Base-by-base conservation (phyloP, 352 stramenopile genomes). In the Pythium dissimile region DNA sequence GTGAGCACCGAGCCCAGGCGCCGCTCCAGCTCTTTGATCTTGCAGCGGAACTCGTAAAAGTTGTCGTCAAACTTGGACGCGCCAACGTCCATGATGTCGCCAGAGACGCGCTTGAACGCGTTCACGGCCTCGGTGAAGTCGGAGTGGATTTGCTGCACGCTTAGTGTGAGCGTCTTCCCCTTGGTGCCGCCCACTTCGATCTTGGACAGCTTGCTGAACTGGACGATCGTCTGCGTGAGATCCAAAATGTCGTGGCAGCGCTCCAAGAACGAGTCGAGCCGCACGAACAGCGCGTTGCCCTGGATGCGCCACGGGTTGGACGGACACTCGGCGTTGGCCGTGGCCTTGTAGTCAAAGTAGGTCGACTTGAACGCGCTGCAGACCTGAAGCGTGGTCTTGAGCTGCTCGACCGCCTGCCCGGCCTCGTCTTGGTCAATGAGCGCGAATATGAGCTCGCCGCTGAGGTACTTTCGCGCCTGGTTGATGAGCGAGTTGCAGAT, bases 301-400 rank as follows among this genome's bases (percentile, higher is more conserved):
- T 99, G 94, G 58, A 99, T 98, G 16, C 93, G 86, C 96, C 96
- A 99, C 30, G 95, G 96, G 50, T 99, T 99, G n/a, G 89, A 89
- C 32, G 96, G 95, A 59, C 96, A 99, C 67, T 99, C 96, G 15
- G 89, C 90, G 58, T 98, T 96, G 12, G 96, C 95, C 16, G 86
- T 98, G n/a, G 87, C 83, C 65, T 98, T 99, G 80, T 99, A 99
- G 73, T 98, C 92, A 64, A 97, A 96, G 67, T 99, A 99, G n/a
- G 86, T 98, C 56, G 72, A 94, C 71, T 99, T 99, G 86, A 99
- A 99, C 21, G 86, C 86, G 39, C 83, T 93, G 69, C 96, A 99
- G 12, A 99, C 92, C 50, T 94, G 84, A 5, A 97, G 51, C 18
- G 87, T 97, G 0, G 82, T 97, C 71, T 97, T 97, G 5, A 99